Conservation (phyloP, 495 filamentous ascomycete genomes). For the Aspergillus campestris region DNA sequence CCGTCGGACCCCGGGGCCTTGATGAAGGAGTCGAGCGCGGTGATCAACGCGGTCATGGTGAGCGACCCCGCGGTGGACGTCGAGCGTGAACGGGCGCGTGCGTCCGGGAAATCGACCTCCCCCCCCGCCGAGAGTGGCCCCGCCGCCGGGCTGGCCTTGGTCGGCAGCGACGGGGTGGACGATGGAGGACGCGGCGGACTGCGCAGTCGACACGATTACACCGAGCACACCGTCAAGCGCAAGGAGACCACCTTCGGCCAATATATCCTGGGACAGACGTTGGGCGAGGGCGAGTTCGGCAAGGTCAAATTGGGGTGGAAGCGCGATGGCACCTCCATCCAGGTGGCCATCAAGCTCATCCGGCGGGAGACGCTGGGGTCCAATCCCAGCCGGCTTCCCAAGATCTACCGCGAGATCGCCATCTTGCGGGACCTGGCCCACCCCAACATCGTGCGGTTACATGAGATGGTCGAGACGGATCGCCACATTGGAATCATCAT, state of each 20-base stretch:
- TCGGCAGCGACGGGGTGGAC: slow-evolving; percentile 46
- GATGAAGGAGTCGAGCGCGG: slow-evolving; percentile 35
- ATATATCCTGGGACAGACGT: slow-evolving; percentile 91
- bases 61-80: slow-evolving; percentile 74
- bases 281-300: slow-evolving; percentile 96
- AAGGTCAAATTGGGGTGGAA: slow-evolving; percentile 99
- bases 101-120: slow-evolving; percentile 51
- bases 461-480: slow-evolving; percentile 98
- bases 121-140: slow-evolving; percentile 41
- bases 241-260: slow-evolving; percentile 91
- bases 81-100: slow-evolving; percentile 65
- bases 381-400: slow-evolving; percentile 81
- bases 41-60: slow-evolving; percentile 70
- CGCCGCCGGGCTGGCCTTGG: slow-evolving; percentile 46
- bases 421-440: slow-evolving; percentile 83
- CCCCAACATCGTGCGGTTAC: slow-evolving; percentile 92
- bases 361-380: slow-evolving; percentile 77
- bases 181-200: slow-evolving; percentile 53
- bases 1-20: slow-evolving; percentile 16
- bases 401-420: slow-evolving; percentile 93
- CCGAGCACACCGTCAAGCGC: slow-evolving; percentile 35
- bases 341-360: slow-evolving; percentile 98
- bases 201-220: slow-evolving; percentile 74
- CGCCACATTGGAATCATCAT: slow-evolving; percentile 96
- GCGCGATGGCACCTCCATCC: slow-evolving; percentile 70